phyloP scores from a whole-genome alignment of 2,329 filamentous ascomycete genomes.

The Colletotrichum sidae region DNA sequence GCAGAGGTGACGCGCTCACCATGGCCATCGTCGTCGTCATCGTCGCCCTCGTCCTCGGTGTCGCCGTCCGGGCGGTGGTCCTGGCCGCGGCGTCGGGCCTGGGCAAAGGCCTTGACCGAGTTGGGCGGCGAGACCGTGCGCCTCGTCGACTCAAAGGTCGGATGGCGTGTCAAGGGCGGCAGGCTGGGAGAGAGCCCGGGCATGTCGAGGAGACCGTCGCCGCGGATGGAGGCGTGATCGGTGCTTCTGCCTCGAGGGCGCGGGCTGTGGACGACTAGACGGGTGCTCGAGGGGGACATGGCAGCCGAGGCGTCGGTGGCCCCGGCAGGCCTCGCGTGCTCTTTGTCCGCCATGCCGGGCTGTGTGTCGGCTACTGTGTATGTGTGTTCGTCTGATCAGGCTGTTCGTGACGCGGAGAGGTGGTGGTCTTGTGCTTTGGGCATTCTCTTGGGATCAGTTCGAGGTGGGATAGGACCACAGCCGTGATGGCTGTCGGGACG shows the following conservation, averaged over 20 bases:
- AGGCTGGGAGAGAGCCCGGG: constrained; percentile 7
- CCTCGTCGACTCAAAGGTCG: constrained; percentile 65
- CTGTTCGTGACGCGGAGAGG: neutral
- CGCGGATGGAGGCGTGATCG: neutral
- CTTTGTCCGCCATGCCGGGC: neutral
- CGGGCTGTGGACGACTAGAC: neutral
- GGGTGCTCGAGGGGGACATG: neutral
- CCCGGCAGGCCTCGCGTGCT: neutral
- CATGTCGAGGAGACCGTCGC: neutral
- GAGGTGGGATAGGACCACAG: neutral
- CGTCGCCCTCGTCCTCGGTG: constrained; percentile 42
- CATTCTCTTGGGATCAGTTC: constrained; percentile 1
- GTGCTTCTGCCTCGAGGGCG: constrained; percentile 11
- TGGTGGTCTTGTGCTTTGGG: neutral
- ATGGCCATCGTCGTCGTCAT: constrained; percentile 31
- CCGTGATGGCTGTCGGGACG: neutral
- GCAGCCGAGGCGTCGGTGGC: neutral
- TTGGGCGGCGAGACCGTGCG: constrained; percentile 71
- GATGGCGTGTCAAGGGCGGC: constrained; percentile 54
- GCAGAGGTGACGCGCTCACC: constrained; percentile 53
- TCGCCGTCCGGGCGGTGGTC: constrained; percentile 60
- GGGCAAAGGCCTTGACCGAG: constrained; percentile 96
- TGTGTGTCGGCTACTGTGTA: too few species aligned
- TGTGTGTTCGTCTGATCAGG: neutral
- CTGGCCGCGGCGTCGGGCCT: constrained; percentile 85